Evolutionary conservation across 768 basidiomycete species (phyloP).

Genomic region (Termitomyces sp.): DNA sequence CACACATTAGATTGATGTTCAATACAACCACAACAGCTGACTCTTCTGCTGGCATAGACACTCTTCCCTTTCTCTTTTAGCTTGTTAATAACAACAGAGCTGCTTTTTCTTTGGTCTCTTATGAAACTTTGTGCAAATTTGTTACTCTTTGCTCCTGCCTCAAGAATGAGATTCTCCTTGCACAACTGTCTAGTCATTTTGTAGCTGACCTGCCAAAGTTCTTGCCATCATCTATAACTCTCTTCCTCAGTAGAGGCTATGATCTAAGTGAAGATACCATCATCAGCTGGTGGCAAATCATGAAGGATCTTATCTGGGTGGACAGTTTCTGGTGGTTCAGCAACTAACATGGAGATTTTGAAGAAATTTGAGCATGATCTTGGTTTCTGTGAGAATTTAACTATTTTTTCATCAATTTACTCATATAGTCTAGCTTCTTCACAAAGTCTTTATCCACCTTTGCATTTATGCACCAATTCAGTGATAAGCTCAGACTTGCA

Average conservation of each 20-base stretch:
- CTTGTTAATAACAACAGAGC: too few relatives aligned
- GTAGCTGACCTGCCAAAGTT: background rate
- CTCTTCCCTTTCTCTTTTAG: too few relatives aligned
- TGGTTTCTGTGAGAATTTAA: background rate
- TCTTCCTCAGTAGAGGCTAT: background rate
- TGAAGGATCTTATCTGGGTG: background rate
- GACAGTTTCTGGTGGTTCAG: background rate
- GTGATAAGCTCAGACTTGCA: too few relatives aligned
- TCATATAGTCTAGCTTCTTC: too few relatives aligned
- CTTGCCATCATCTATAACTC: background rate
- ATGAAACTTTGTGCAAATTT: background rate
- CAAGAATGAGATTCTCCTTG: constrained; percentile 2
- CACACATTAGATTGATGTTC: too few relatives aligned
- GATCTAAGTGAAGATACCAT: background rate
- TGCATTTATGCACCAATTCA: too few relatives aligned
- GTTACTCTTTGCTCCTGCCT: background rate
- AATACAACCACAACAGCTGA: too few relatives aligned
- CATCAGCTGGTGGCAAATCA: background rate
- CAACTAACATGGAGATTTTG: background rate
- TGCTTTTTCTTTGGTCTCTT: background rate
- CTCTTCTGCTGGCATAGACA: too few relatives aligned
- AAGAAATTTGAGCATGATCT: background rate
- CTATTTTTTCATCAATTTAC: too few relatives aligned
- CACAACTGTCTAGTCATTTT: constrained; percentile 14
- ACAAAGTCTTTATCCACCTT: too few relatives aligned